phyloP scores from a whole-genome alignment of 1,284 basidiomycete genomes.

The Pulveroboletus ridleyi region DNA sequence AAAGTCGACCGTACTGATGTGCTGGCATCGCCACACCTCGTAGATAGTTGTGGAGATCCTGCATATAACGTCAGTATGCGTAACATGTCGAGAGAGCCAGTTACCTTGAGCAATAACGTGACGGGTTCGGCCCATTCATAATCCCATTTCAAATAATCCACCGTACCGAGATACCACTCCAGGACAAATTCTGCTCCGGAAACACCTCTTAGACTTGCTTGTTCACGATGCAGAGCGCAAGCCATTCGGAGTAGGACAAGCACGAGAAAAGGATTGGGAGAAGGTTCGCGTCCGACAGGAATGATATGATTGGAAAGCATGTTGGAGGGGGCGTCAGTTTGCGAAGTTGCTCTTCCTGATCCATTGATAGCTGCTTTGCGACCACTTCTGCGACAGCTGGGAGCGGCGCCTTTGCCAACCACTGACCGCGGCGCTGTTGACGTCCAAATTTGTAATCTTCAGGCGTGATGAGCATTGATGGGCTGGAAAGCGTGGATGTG shows the following conservation, averaged over 20 bases:
- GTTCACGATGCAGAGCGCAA: conserved; percentile 58
- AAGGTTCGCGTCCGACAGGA: conserved; percentile 56
- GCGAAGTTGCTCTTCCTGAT: conserved; percentile 26
- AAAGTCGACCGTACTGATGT: conserved; percentile 69
- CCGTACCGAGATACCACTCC: conserved; percentile 67
- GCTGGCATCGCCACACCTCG: conserved; percentile 76
- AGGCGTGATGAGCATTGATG: conserved; percentile 39
- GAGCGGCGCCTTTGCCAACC: conserved; percentile 48
- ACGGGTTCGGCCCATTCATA: conserved; percentile 66
- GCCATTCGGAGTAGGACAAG: conserved; percentile 74
- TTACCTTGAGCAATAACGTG: conserved; percentile 62
- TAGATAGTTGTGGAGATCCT: conserved; percentile 83
- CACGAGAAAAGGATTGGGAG: conserved; percentile 59
- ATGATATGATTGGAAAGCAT: conserved; percentile 56
- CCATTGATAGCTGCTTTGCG: conserved; percentile 31
- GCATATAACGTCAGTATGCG: conserved; percentile 14
- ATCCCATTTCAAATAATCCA: conserved; percentile 74
- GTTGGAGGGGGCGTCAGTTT: conserved; percentile 44
- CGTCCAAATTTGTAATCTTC: conserved; percentile 48
- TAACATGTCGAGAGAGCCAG: background rate
- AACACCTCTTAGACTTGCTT: conserved; percentile 57
- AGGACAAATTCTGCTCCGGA: conserved; percentile 59
- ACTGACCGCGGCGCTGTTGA: conserved; percentile 45
- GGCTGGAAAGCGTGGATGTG: conserved; percentile 19
- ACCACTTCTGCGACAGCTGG: conserved; percentile 34